phyloP scores from a whole-genome alignment of 805 yeast genomes.

The Zygoascus bituminiphila region DNA sequence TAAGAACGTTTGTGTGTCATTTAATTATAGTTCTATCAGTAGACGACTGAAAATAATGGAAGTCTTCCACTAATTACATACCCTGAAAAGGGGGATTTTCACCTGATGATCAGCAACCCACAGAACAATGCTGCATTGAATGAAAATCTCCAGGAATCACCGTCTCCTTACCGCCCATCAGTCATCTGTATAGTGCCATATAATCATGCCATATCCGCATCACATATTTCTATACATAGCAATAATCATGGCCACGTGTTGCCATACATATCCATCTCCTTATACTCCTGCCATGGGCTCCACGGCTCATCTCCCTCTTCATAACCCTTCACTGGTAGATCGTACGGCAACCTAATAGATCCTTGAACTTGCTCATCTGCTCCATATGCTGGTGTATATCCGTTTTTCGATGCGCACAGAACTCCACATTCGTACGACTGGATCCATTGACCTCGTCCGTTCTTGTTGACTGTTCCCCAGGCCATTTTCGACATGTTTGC shows the following conservation, averaged over 20 bases:
- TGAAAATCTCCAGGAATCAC: too few species aligned
- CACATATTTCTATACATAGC: too few species aligned
- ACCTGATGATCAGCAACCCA: too few species aligned
- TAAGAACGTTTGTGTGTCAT: too few species aligned
- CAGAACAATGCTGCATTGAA: too few species aligned
- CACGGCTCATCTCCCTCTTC: constrained; percentile 11
- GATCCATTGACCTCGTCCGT: constrained; percentile 22
- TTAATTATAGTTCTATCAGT: too few species aligned
- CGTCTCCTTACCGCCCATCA: too few species aligned
- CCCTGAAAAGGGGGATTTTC: too few species aligned
- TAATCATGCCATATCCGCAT: too few species aligned
- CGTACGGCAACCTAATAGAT: constrained; percentile 15
- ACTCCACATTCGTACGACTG: constrained; percentile 51
- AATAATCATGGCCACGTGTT: constrained; percentile 14
- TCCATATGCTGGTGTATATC: constrained; percentile 8
- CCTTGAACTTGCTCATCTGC: neutral
- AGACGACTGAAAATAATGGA: too few species aligned
- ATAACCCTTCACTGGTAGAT: constrained; percentile 14
- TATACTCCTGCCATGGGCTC: constrained; percentile 12
- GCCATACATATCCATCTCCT: constrained; percentile 15
- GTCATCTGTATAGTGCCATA: too few species aligned
- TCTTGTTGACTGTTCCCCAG: constrained; percentile 52
- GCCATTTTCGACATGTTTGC: constrained; percentile 72
- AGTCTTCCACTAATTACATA: too few species aligned
- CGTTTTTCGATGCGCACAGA: constrained; percentile 32